Conservation (phyloP, 2,329 filamentous ascomycete species). For the Venturia effusa region DNA sequence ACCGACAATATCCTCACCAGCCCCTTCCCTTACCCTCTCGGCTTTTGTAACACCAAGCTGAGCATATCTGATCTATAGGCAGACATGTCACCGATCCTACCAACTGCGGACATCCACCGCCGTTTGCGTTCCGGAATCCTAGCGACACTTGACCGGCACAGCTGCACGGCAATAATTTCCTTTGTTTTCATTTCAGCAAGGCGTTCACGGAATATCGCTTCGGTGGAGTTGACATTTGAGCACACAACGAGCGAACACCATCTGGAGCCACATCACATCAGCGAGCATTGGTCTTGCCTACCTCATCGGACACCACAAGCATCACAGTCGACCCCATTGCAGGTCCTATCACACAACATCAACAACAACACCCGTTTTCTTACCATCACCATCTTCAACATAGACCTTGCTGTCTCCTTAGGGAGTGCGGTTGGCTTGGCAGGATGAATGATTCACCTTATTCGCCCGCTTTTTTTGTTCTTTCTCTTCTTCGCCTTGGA, state of each 20-base stretch:
- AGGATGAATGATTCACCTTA: not conserved
- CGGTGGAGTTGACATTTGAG: not conserved
- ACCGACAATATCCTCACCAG: constrained; percentile 21
- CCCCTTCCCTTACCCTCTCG: constrained; percentile 11
- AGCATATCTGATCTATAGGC: not conserved
- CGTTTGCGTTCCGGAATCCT: constrained; percentile 2
- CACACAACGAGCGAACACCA: constrained; percentile 2
- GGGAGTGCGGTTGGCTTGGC: not conserved
- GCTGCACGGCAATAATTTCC: not conserved
- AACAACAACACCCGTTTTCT: not conserved
- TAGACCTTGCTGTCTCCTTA: not conserved
- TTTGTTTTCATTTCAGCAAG: constrained; percentile 3
- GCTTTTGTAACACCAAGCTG: not conserved
- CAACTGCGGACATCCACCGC: not conserved
- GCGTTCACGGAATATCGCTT: not conserved
- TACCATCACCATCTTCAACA: not conserved
- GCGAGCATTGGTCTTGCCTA: constrained; percentile 1
- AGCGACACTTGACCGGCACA: constrained; percentile 9
- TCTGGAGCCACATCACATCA: constrained; percentile 9
- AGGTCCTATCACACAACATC: not conserved
- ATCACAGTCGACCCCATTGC: not conserved
- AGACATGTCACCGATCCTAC: not conserved
- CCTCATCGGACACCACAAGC: not conserved
- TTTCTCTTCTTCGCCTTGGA: not conserved
- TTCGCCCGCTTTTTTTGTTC: not conserved